Base-by-base conservation (phyloP, 345 rosid genomes). In the Sonneratia alba region DNA sequence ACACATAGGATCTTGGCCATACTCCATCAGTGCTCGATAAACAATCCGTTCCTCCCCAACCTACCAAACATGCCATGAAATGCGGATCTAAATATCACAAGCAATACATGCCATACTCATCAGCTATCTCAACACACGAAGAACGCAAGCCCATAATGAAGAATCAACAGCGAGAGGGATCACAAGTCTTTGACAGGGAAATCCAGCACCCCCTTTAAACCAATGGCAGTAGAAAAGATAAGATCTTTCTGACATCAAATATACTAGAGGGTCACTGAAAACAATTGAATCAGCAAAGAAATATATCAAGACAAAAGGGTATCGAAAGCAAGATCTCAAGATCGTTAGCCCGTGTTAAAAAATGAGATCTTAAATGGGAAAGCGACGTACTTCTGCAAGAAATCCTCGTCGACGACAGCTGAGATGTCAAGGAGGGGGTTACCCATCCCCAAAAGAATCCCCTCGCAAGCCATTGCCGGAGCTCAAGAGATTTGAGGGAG, bases 401-500 rank as follows among this genome's bases (percentile, higher is more conserved):
- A 96, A 2, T 82, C 90, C 14, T 90, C 91, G 77, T 92, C 96
- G 56, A 96, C 99, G 62, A 89, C 95, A 55, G 99, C 87, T 2
- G 96, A 89, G 80, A 92, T 86, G 90, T 96, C 99, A 68, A 96
- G 91, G 59, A 96, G 98, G n/a, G 98, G 99, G 71, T 92, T 96
- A 18, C 99, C 98, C 96, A 96, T 92, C 4, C 99, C 98, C 75
- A 96, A 16, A 4, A 95, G 79, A 72, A 90, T 75, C 21, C 93
- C 85, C 51, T 88, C 87, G 83, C 13, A 73, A 34, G 87, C 89
- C 96, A 91, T 93, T 74, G 27, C 53, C 61, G 77, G 40, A n/a
- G 65, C 40, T 74, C 9, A 36, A 7, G 53, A 16, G 51, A 57
- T 15, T 0, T 10, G 24, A 70, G 3, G 16, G 38, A 22, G 53